Evolutionary conservation across 495 filamentous ascomycete species (phyloP).

Genomic region (Tuber brumale): DNA sequence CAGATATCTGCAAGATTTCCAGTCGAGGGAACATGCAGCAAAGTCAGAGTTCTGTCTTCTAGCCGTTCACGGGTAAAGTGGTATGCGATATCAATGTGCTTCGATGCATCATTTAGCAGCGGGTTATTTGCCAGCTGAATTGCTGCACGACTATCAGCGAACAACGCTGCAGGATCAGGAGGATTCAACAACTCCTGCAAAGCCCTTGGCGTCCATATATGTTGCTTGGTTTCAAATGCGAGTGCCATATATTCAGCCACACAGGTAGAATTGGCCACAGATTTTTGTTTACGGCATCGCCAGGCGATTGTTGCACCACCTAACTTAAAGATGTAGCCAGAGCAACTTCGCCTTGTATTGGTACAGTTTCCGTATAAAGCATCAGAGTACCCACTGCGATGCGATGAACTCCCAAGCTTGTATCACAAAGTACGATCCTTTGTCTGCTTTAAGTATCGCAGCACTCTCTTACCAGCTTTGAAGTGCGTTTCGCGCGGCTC

Average conservation of each 20-base stretch:
- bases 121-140: conserved; percentile 10
- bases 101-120: conserved; percentile 6
- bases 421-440: background rate
- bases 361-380: too few species aligned
- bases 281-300: conserved; percentile 9
- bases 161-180: background rate
- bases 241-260: conserved; percentile 17
- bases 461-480: conserved; percentile 6
- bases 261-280: conserved; percentile 9
- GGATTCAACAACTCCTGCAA: conserved; percentile 2
- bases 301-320: conserved; percentile 1
- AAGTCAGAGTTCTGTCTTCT: conserved; percentile 1
- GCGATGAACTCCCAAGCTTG: too few species aligned
- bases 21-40: background rate
- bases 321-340: conserved; percentile 9
- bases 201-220: conserved; percentile 7
- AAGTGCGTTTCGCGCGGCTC: conserved; percentile 1
- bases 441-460: conserved; percentile 10
- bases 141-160: background rate
- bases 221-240: background rate
- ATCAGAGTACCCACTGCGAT: too few species aligned
- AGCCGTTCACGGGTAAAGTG: too few species aligned
- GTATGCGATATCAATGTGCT: too few species aligned
- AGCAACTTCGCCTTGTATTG: conserved; percentile 9
- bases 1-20: conserved; percentile 19